Conservation (phyloP, 805 yeast species). For the Cyberlindnera mycetangii region DNA sequence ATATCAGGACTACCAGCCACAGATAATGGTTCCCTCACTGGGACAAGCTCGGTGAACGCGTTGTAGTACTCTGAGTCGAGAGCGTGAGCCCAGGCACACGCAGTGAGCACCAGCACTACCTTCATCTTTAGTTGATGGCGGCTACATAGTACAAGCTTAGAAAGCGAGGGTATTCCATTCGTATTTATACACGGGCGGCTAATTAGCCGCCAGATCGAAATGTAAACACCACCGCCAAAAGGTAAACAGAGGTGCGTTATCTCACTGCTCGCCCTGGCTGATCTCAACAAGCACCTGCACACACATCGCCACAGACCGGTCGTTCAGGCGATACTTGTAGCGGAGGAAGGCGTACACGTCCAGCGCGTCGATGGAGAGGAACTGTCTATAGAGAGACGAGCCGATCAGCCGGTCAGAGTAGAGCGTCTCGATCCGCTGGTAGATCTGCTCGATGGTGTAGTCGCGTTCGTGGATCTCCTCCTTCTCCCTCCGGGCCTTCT, state of each 20-base stretch:
- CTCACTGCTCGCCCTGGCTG: slow-evolving; percentile 10
- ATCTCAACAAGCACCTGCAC: slow-evolving; percentile 15
- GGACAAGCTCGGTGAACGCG: slow-evolving; percentile 1
- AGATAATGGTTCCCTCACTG: background rate
- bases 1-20: slow-evolving; percentile 6
- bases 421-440: slow-evolving; percentile 11
- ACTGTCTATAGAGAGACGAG: slow-evolving; percentile 9
- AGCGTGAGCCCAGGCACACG: background rate
- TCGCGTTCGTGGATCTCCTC: slow-evolving; percentile 8
- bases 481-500: slow-evolving; percentile 3
- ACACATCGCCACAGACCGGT: slow-evolving; percentile 12
- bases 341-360: slow-evolving; percentile 14
- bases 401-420: slow-evolving; percentile 3
- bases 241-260: slow-evolving; percentile 1
- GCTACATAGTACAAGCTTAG: no score
- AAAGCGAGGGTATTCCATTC: background rate
- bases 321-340: slow-evolving; percentile 12
- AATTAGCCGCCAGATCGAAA: no score
- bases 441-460: slow-evolving; percentile 10
- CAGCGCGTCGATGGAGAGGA: slow-evolving; percentile 14
- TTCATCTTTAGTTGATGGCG: no score
- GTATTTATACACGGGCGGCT: slow-evolving; percentile 1
- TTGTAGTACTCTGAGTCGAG: slow-evolving; percentile 3
- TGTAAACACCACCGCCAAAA: background rate
- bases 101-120: background rate